Evolutionary conservation across 1,284 basidiomycete species (phyloP), one percentile per base, ranked within the genome.

Genomic region (Leucoagaricus sp.): DNA sequence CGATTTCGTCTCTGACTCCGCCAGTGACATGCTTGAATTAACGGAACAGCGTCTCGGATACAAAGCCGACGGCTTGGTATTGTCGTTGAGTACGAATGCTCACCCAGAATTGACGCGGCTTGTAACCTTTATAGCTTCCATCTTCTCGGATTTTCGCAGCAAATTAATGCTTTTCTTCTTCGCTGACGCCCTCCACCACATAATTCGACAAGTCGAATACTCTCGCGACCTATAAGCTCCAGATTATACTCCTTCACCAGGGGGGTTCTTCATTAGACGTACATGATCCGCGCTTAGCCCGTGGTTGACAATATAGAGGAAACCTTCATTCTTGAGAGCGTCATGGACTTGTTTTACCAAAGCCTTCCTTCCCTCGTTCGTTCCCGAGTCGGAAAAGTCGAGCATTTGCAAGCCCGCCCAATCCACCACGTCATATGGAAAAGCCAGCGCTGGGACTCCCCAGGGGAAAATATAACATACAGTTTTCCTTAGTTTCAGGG

Each of bases 371-470:
- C 77, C 81, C 55, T 81, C 78, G 0, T 71, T 67, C 0, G 73
- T 83, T 21, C 66, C 59, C n/a, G 75, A 75, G 57, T 79, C 77
- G 31, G 81, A 72, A 9, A 89, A 68, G 64, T 89, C 86, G 51
- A 89, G 77, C 42, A 81, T 75, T 9, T 82, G 75, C 12, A 89
- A 75, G 40, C 86, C 79, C 1, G 84, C 87, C 72, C 82, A 87
- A 31, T 86, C 79, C 65, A 85, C 84, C 86, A 42, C 17, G 19
- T 33, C 26, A 31, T 28, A 12, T 41, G 6, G 8, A 33, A 34
- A n/a, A 38, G 23, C 10, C 12, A 9, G n/a, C n/a, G n/a, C n/a
- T n/a, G n/a, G n/a, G n/a, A n/a, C n/a, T n/a, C n/a, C n/a, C n/a
- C n/a, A n/a, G n/a, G n/a, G 13, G 28, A 23, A 23, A 19, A 46